Percentiles rank a stretch among this genome's conserved stretches.
Evolutionary conservation across 1,139 yeast species (phyloP).

Genomic region (Protomyces arabidopsidicola): DNA sequence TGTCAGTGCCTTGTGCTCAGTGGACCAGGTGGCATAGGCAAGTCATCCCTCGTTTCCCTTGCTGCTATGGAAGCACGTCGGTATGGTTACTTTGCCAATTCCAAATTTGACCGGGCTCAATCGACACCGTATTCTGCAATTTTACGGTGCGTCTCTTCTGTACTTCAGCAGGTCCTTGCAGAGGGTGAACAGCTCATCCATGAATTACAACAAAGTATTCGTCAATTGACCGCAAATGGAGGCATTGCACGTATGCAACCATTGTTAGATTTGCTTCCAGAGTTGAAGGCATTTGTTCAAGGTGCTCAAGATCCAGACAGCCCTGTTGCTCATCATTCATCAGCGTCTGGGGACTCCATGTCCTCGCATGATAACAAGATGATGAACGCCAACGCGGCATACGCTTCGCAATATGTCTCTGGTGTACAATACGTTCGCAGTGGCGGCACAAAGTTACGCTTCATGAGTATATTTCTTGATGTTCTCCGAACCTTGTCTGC

Average conservation of each 20-base stretch:
- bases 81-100: slow-evolving; percentile 30
- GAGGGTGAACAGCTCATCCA: slow-evolving; percentile 27
- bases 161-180: slow-evolving; percentile 31
- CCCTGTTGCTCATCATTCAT: not conserved
- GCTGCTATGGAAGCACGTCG: slow-evolving; percentile 27
- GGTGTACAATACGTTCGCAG: slow-evolving; percentile 9
- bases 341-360: not conserved
- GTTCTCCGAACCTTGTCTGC: slow-evolving; percentile 29
- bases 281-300: slow-evolving; percentile 19
- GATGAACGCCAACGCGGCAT: not conserved
- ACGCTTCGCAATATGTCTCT: not conserved
- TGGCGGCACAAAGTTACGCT: slow-evolving; percentile 30
- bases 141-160: slow-evolving; percentile 22
- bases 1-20: slow-evolving; percentile 27
- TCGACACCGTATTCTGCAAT: slow-evolving; percentile 29
- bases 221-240: slow-evolving; percentile 5
- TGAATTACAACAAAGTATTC: slow-evolving; percentile 9
- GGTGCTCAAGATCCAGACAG: slow-evolving; percentile 12
- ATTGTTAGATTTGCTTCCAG: slow-evolving; percentile 28
- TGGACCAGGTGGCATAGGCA: slow-evolving; percentile 32
- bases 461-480: slow-evolving; percentile 28
- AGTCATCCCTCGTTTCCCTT: slow-evolving; percentile 26
- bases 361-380: not conserved
- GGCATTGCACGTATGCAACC: slow-evolving; percentile 27
- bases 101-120: not conserved